Evolutionary conservation across 2,329 filamentous ascomycete species (phyloP).

Genomic region (Didymella glomerata): DNA sequence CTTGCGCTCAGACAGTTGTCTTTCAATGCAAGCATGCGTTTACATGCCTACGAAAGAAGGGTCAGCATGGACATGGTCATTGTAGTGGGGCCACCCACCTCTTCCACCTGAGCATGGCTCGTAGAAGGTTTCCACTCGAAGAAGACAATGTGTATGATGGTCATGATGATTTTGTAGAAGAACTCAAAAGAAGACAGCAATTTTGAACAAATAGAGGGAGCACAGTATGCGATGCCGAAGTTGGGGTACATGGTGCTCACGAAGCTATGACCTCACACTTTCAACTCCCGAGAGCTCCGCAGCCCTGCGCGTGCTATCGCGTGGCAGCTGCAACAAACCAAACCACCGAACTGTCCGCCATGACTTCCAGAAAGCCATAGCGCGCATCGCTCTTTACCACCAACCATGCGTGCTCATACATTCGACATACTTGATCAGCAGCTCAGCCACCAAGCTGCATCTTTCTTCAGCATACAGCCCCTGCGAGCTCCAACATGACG

Average conservation of each 20-base stretch:
- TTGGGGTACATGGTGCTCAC: conserved; percentile 10
- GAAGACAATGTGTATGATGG: conserved; percentile 73
- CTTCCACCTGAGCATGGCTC: conserved; percentile 60
- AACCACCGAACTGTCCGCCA: conserved; percentile 19
- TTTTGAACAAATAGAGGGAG: not conserved
- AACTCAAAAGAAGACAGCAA: not conserved
- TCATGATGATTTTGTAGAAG: conserved; percentile 55
- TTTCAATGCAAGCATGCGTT: conserved; percentile 65
- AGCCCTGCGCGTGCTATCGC: conserved; percentile 23
- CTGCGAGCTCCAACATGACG: conserved; percentile 35
- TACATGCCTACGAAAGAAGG: conserved; percentile 58
- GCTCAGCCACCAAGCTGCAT: conserved; percentile 15
- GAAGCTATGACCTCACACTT: conserved; percentile 34
- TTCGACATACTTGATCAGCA: conserved; percentile 14
- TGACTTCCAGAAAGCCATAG: conserved; percentile 21
- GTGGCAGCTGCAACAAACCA: conserved; percentile 10
- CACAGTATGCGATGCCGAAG: not conserved
- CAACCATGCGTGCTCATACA: conserved; percentile 15
- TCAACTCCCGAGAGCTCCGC: conserved; percentile 31
- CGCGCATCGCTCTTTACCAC: conserved; percentile 5
- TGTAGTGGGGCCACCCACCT: conserved; percentile 53
- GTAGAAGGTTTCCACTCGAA: conserved; percentile 69
- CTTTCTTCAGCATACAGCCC: conserved; percentile 3
- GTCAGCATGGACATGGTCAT: conserved; percentile 12
- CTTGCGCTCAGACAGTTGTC: conserved; percentile 67